Conservation (phyloP, 495 filamentous ascomycete species). For the Eremomyces bilateralis region DNA sequence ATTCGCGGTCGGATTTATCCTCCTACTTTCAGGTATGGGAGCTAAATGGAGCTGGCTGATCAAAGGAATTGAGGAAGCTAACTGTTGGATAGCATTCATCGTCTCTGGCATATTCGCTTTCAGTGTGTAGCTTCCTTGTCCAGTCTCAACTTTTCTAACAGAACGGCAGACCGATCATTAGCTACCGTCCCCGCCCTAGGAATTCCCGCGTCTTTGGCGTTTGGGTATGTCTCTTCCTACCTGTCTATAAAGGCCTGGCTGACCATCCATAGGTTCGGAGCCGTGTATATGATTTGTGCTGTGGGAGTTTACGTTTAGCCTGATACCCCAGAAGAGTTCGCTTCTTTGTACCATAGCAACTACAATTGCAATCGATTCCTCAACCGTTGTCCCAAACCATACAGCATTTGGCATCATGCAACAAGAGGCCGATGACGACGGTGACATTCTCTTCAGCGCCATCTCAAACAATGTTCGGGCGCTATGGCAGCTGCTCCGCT, state of each 20-base stretch:
- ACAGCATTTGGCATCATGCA: no score
- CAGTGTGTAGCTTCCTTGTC: slow-evolving; percentile 35
- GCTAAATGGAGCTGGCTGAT: no score
- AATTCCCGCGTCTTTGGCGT: slow-evolving; percentile 64
- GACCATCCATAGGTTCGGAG: slow-evolving; percentile 87
- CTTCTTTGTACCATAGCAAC: no score
- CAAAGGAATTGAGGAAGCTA: slow-evolving; percentile 14
- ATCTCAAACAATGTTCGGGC: slow-evolving; percentile 73
- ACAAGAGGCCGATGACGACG: no score
- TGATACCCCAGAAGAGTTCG: no score
- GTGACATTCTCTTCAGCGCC: slow-evolving; percentile 48
- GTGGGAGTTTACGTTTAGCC: slow-evolving; percentile 92
- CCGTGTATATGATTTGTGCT: slow-evolving; percentile 94
- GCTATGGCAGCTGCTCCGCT: slow-evolving; percentile 73
- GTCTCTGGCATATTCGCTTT: slow-evolving; percentile 57
- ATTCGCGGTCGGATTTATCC: slow-evolving; percentile 57
- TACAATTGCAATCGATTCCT: no score
- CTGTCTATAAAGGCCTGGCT: no score
- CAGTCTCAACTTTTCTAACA: background rate
- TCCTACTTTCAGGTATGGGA: slow-evolving; percentile 45
- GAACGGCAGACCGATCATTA: slow-evolving; percentile 60
- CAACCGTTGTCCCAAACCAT: no score
- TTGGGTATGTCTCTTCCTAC: no score
- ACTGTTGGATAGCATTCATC: slow-evolving; percentile 25
- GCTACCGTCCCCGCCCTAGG: slow-evolving; percentile 56